These are phyloP conservation scores for Cryphonectria japonica DNA, from an alignment of 2,329 filamentous ascomycete genomes.

Conservation along the genomic window DNA sequence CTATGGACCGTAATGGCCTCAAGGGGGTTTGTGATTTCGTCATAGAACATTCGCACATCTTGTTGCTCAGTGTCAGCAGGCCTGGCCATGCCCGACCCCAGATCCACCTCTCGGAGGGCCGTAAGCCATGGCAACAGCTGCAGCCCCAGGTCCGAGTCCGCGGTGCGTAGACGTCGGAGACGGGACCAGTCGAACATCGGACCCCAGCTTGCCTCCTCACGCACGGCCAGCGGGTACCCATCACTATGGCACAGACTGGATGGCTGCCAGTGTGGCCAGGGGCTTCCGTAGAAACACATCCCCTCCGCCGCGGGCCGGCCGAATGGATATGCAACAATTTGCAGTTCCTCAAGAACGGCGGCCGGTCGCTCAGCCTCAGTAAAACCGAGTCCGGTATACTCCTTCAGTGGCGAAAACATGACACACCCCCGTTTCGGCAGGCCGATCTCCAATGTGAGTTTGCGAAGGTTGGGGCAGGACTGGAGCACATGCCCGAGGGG, in stretches of 20 bases:
- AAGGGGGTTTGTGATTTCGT: background rate
- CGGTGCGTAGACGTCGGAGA: background rate
- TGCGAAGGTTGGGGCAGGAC: conserved; percentile 4
- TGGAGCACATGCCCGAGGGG: background rate
- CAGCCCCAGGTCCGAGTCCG: background rate
- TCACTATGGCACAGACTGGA: background rate
- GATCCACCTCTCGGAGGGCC: background rate
- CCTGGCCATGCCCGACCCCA: background rate
- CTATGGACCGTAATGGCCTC: background rate
- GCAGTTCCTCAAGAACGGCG: background rate
- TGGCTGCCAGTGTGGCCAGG: background rate
- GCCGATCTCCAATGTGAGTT: background rate
- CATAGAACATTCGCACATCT: background rate
- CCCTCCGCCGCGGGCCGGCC: background rate
- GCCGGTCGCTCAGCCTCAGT: background rate
- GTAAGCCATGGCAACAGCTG: conserved; percentile 1
- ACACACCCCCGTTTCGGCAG: background rate
- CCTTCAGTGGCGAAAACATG: background rate
- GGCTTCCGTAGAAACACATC: background rate
- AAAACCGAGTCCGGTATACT: background rate
- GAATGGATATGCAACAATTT: background rate
- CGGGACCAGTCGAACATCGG: background rate
- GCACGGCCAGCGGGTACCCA: background rate
- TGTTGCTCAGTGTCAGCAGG: background rate
- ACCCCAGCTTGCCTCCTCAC: background rate